phyloP scores from a whole-genome alignment of 2,329 filamentous ascomycete genomes.

The Chaetoscypha palmicola region DNA sequence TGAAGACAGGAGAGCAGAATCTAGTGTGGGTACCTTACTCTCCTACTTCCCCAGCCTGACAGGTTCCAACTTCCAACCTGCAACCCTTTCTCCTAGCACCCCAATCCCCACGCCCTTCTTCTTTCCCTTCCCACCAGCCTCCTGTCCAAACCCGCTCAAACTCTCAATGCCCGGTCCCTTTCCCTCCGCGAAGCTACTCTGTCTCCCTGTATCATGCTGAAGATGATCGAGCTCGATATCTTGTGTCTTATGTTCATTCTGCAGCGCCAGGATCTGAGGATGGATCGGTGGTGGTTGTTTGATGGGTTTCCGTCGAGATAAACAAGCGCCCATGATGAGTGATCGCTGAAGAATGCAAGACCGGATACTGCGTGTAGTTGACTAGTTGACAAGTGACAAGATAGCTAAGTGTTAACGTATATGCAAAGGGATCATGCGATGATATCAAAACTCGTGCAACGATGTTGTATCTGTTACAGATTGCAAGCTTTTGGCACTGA shows the following conservation, averaged over 20 bases:
- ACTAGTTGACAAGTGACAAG: not conserved
- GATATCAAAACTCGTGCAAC: no score
- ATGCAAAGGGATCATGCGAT: not conserved
- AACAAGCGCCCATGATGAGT: slow-evolving; percentile 3
- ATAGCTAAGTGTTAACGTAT: not conserved
- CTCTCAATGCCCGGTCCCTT: not conserved
- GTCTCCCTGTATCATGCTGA: not conserved
- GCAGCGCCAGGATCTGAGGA: not conserved
- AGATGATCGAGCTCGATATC: not conserved
- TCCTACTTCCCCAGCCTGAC: no score
- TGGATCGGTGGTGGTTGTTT: not conserved
- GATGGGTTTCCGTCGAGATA: not conserved
- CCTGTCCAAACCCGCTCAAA: not conserved
- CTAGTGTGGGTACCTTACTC: no score
- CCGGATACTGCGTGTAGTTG: not conserved
- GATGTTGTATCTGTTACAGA: no score
- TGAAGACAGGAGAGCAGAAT: no score
- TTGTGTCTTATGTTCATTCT: not conserved
- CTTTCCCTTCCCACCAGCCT: not conserved
- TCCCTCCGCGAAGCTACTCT: not conserved
- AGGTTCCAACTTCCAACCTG: no score
- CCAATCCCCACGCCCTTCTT: not conserved
- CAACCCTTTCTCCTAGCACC: not conserved
- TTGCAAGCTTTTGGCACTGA: no score
- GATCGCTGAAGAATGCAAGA: no score